Evolutionary conservation across 208 protist genomes (phyloP).

Genomic region (Entamoeba invadens): DNA sequence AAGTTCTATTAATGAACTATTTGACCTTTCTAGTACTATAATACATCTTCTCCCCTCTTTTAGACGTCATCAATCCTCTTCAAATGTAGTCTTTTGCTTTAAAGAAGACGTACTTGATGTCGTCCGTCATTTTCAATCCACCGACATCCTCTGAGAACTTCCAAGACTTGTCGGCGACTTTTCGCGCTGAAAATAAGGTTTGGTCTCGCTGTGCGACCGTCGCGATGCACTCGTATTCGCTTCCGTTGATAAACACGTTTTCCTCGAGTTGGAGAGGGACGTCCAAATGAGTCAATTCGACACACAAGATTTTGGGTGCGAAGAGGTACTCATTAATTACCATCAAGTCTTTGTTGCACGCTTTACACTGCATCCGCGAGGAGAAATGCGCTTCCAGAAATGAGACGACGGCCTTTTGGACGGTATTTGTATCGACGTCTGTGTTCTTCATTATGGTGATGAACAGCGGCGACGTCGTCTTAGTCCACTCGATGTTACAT

Average conservation of each 20-base stretch:
- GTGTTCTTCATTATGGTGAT: neutral
- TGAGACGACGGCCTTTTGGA: neutral
- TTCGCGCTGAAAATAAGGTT: neutral
- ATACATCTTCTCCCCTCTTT: too few relatives aligned
- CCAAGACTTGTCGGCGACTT: neutral
- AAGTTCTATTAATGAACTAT: too few relatives aligned
- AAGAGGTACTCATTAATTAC: neutral
- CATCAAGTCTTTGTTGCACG: neutral
- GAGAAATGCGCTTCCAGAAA: neutral
- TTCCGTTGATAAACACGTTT: neutral
- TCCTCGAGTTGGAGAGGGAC: neutral
- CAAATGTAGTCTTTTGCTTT: too few relatives aligned
- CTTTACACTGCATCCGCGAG: neutral
- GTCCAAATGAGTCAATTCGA: neutral
- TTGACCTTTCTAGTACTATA: too few relatives aligned
- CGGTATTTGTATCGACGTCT: neutral
- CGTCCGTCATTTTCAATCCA: neutral
- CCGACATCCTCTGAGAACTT: neutral
- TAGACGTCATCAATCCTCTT: too few relatives aligned
- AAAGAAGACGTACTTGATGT: neutral
- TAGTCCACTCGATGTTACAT: neutral
- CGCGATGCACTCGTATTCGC: neutral
- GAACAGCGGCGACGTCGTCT: neutral
- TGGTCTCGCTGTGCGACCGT: neutral
- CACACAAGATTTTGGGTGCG: neutral